Percentiles rank a stretch among this genome's conserved stretches.
These are phyloP conservation scores for Pleurotus eryngii DNA, from an alignment of 768 basidiomycete species.

Conservation along the genomic window DNA sequence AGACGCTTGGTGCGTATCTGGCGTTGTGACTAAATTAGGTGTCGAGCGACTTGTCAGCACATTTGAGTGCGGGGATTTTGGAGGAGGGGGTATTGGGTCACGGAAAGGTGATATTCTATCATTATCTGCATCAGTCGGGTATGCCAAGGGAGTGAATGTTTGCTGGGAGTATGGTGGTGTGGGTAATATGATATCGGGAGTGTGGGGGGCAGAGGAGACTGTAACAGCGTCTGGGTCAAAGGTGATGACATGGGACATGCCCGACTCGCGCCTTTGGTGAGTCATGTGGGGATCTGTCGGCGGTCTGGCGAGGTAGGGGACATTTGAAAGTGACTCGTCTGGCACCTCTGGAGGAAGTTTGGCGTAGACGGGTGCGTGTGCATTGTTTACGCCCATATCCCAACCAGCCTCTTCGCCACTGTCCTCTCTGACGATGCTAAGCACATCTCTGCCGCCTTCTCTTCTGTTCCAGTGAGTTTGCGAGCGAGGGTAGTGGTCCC, in stretches of 20 bases:
- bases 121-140: background rate
- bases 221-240: conserved; percentile 22
- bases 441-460: background rate
- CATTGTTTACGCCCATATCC: conserved; percentile 7
- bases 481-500: conserved; percentile 10
- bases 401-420: conserved; percentile 10
- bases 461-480: background rate
- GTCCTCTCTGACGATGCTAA: conserved; percentile 9
- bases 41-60: background rate
- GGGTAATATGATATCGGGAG: background rate
- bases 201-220: background rate
- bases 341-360: background rate
- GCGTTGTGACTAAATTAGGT: background rate
- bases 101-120: background rate
- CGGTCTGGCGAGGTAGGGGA: background rate
- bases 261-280: background rate
- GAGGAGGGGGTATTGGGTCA: background rate
- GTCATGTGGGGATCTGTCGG: background rate
- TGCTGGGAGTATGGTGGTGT: background rate
- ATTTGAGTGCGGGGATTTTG: background rate
- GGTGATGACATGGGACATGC: conserved; percentile 16
- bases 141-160: background rate
- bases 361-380: background rate
- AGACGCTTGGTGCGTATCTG: background rate
- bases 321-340: background rate